Evolutionary conservation across 805 yeast species (phyloP), one percentile per base, ranked within the genome.

Genomic region (Pichia deserticola): DNA sequence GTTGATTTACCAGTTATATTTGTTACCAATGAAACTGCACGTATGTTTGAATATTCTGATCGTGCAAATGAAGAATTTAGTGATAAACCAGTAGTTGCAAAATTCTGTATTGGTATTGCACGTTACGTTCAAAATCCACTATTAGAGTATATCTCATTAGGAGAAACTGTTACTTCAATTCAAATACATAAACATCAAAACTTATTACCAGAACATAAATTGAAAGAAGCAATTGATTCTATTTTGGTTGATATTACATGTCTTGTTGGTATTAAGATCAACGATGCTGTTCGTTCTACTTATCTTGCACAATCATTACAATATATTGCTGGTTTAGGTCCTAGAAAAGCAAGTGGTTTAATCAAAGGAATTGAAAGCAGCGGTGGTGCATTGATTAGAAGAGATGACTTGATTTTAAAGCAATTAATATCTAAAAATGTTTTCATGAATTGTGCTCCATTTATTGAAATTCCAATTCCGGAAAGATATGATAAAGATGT

Each of bases 81-180:
- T 9, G 96, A 87, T 62, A 85, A 86, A 54, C 82, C 97, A 1
- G 75, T 86, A 3, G 74, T 89, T 53, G 83, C 83, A 11, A 81
- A 86, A 59, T 93, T 92, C 68, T 84, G 93, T 67, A 81, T 90
- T 54, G 96, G 89, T 9, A 73, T 92, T 54, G 98, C 95, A 9
- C 82, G 98, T 57, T 93, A 88, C 63, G 78, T 86, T 50, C 99
- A 93, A 68, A 85, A 87, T 49, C 99, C 99, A n/a, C 64, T 93
- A 51, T 68, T 87, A 58, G 99, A 93, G 66, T 93, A 90, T 63
- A 81, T 90, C 51, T 78, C 89, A 7, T 72, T 93, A 47, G 84
- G 83, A 29, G 82, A 80, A n/a, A 89, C 88, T 54, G 75, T 92
- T 37, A 68, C 78, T 7, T 78, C 92, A 1, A 70, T 87, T 48